Evolutionary conservation across 1,139 yeast genomes (phyloP), one percentile per base, ranked within the genome.

Genomic region (Petasospora fabianii): DNA sequence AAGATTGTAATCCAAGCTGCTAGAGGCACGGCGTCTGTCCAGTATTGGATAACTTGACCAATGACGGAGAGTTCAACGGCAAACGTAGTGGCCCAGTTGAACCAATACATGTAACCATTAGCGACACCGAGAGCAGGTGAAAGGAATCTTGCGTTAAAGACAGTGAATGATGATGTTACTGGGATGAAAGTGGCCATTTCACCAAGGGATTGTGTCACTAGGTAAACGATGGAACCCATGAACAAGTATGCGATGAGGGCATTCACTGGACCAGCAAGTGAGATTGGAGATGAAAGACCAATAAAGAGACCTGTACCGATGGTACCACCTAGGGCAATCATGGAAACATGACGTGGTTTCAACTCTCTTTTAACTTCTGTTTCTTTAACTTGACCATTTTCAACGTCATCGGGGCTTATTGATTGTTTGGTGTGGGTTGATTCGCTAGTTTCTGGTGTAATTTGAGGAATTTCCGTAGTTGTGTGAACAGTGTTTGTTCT

Each of bases 61-160:
- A 84, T 80, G 14, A 87, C 88, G 20, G 92, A 83, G 41, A 87
- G 66, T 62, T 87, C 96, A 49, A 85, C 76, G 2, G 95, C 88
- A 64, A 80, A 84, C 2, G 95, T 85, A 42, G 83, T 77, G 36
- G 87, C 85, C 94, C 95, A 86, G 16, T 85, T 76, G 59, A 84
- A 84, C 90, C 92, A 85, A 60, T 87, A 87, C 65, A 79, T 72
- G 77, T 86, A 84, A 39, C 92, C 92, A 51, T 81, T 79, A 30
- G 95, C 80, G 41, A 87, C 87, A 42, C 95, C 95, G 37, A 84
- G 62, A 64, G 75, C 75, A 69, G 63, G 64, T 11, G 64, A 57
- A 9, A 67, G 55, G 68, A 79, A 85, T 54, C 90, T 67, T 32
- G 83, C 69, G 22, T 72, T 65, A 51, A 73, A 74, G 11, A 68